These are phyloP conservation scores for Aspergillus tubingensis DNA, from an alignment of 2,329 filamentous ascomycete species.

Conservation along the genomic window DNA sequence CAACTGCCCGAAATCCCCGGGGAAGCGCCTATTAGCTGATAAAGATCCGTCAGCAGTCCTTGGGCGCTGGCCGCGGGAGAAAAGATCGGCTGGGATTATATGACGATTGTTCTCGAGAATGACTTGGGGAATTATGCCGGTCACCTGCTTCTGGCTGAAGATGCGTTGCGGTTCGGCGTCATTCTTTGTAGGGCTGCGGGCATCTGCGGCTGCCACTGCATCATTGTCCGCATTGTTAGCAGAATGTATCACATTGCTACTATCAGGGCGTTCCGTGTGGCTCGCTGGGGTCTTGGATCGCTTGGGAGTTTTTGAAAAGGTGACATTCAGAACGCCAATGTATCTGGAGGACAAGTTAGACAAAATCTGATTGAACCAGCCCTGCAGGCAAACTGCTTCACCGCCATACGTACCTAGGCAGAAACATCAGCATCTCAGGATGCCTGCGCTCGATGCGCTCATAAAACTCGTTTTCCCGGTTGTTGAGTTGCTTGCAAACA, in stretches of 20 bases:
- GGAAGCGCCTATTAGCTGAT: constrained; percentile 23
- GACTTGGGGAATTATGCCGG: constrained; percentile 78
- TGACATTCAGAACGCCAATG: constrained; percentile 95
- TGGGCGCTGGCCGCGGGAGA: constrained; percentile 61
- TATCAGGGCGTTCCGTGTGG: constrained; percentile 21
- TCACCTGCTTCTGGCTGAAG: constrained; percentile 75
- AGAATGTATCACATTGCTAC: constrained; percentile 10
- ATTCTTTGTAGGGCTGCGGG: constrained; percentile 18
- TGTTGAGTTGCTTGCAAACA: constrained; percentile 97
- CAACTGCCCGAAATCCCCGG: constrained; percentile 21
- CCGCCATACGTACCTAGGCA: constrained; percentile 63
- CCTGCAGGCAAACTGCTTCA: constrained; percentile 18
- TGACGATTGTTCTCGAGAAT: constrained; percentile 93
- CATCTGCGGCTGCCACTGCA: constrained; percentile 16
- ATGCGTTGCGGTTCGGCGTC: constrained; percentile 50
- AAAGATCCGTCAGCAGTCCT: constrained; percentile 35
- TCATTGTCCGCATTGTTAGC: constrained; percentile 13
- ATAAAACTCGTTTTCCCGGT: constrained; percentile 97
- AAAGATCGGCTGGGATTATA: constrained; percentile 82
- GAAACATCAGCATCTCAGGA: constrained; percentile 82
- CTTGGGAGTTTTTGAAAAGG: constrained; percentile 81
- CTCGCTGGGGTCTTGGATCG: constrained; percentile 51
- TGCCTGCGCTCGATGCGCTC: constrained; percentile 92
- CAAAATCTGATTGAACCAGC: too few species aligned
- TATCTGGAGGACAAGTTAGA: constrained; percentile 61